phyloP scores from a whole-genome alignment of 2,329 filamentous ascomycete genomes.

The Fusarium anguioides region DNA sequence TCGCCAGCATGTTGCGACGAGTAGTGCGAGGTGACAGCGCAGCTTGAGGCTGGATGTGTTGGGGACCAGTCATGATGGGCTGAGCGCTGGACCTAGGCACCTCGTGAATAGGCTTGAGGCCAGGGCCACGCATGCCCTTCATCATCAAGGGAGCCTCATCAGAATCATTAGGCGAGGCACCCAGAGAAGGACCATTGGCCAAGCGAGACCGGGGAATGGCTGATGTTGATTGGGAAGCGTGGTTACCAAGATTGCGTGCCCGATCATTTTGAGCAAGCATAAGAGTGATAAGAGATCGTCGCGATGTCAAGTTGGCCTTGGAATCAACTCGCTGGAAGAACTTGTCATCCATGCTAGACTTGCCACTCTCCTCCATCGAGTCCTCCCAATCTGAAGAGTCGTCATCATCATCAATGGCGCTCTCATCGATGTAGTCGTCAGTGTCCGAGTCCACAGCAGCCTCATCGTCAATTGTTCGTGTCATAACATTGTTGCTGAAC shows the following conservation, averaged over 20 bases:
- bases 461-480: slow-evolving; percentile 70
- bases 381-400: slow-evolving; percentile 70
- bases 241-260: slow-evolving; percentile 74
- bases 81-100: slow-evolving; percentile 75
- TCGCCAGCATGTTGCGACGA: slow-evolving; percentile 93
- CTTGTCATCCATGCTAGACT: slow-evolving; percentile 83
- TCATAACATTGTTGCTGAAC: slow-evolving; percentile 80
- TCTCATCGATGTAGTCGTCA: slow-evolving; percentile 81
- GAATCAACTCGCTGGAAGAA: slow-evolving; percentile 94
- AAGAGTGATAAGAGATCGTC: slow-evolving; percentile 88
- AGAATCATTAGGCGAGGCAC: slow-evolving; percentile 67
- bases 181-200: slow-evolving; percentile 56
- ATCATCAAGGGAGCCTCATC: slow-evolving; percentile 73
- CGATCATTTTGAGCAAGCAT: slow-evolving; percentile 85
- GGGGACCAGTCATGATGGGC: slow-evolving; percentile 80
- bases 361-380: slow-evolving; percentile 82
- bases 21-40: slow-evolving; percentile 92
- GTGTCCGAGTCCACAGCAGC: slow-evolving; percentile 67
- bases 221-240: slow-evolving; percentile 74
- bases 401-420: slow-evolving; percentile 81
- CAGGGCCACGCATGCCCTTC: slow-evolving; percentile 65
- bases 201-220: slow-evolving; percentile 73
- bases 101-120: slow-evolving; percentile 67
- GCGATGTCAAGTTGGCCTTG: slow-evolving; percentile 83
- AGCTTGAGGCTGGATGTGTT: slow-evolving; percentile 72